phyloP scores from a whole-genome alignment of 2,329 filamentous ascomycete species.

The Pochonia chlamydosporia region DNA sequence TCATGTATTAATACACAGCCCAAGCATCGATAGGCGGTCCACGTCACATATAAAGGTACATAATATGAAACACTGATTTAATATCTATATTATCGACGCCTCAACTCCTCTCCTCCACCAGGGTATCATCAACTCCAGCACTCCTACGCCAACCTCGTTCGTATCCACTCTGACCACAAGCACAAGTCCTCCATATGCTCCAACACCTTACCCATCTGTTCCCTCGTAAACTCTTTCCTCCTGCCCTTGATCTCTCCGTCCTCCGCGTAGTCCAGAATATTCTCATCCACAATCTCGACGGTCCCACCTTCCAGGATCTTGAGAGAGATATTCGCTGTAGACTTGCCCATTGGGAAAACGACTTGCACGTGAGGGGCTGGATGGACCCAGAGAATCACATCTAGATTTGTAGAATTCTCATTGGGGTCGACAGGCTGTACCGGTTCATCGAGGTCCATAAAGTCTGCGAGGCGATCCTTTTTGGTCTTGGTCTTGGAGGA shows the following conservation, averaged over 20 bases:
- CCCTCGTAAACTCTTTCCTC: slow-evolving; percentile 30
- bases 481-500: slow-evolving; percentile 17
- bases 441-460: slow-evolving; percentile 16
- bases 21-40: too few relatives aligned
- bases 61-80: too few relatives aligned
- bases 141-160: slow-evolving; percentile 27
- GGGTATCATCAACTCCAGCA: not conserved
- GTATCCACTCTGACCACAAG: slow-evolving; percentile 49
- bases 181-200: slow-evolving; percentile 47
- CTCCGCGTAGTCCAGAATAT: slow-evolving; percentile 27
- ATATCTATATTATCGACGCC: too few relatives aligned
- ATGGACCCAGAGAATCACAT: slow-evolving; percentile 48
- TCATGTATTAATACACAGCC: too few relatives aligned
- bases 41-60: too few relatives aligned
- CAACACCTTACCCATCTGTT: slow-evolving; percentile 38
- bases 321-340: slow-evolving; percentile 48
- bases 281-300: slow-evolving; percentile 53
- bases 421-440: not conserved
- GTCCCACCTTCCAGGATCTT: slow-evolving; percentile 55
- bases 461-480: slow-evolving; percentile 25
- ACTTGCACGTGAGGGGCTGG: slow-evolving; percentile 44
- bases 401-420: slow-evolving; percentile 29
- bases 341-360: slow-evolving; percentile 45
- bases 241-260: slow-evolving; percentile 20
- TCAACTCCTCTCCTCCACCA: not conserved